phyloP scores from a whole-genome alignment of 495 filamentous ascomycete species.

The Hyaloscypha bicolor region DNA sequence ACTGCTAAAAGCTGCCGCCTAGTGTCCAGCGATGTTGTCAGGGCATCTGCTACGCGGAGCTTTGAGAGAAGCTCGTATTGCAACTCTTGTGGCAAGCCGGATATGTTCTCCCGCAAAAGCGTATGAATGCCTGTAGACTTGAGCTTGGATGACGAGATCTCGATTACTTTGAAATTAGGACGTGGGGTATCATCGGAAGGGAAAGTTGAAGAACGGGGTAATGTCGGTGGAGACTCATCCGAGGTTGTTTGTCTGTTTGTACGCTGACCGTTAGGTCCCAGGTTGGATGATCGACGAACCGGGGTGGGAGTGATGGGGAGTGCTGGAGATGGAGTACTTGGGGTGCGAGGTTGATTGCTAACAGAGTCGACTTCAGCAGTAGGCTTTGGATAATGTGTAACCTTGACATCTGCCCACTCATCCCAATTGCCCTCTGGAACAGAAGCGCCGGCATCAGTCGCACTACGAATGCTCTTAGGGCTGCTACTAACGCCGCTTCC shows the following conservation, averaged over 20 bases:
- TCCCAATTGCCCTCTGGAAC: slow-evolving; percentile 48
- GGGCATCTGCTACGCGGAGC: slow-evolving; percentile 76
- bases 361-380: slow-evolving; percentile 33
- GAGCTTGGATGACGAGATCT: slow-evolving; percentile 69
- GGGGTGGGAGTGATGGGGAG: slow-evolving; percentile 58
- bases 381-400: slow-evolving; percentile 64
- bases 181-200: slow-evolving; percentile 55
- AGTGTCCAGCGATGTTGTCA: slow-evolving; percentile 63
- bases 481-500: slow-evolving; percentile 35
- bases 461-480: slow-evolving; percentile 23
- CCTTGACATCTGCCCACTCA: slow-evolving; percentile 66
- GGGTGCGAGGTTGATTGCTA: slow-evolving; percentile 5
- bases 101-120: slow-evolving; percentile 62
- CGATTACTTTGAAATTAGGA: slow-evolving; percentile 59
- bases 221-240: slow-evolving; percentile 27
- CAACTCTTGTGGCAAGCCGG: slow-evolving; percentile 68
- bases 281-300: slow-evolving; percentile 39
- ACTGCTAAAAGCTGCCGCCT: slow-evolving; percentile 79
- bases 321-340: slow-evolving; percentile 11
- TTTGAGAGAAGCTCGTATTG: slow-evolving; percentile 88
- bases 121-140: slow-evolving; percentile 63
- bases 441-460: slow-evolving; percentile 6
- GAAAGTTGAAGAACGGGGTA: slow-evolving; percentile 27
- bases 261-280: slow-evolving; percentile 32
- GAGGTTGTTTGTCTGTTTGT: slow-evolving; percentile 25